Percentiles rank a stretch among this genome's conserved stretches.
phyloP scores from a whole-genome alignment of 371 early-diverging fungal species.

The Mucor velutinosus region DNA sequence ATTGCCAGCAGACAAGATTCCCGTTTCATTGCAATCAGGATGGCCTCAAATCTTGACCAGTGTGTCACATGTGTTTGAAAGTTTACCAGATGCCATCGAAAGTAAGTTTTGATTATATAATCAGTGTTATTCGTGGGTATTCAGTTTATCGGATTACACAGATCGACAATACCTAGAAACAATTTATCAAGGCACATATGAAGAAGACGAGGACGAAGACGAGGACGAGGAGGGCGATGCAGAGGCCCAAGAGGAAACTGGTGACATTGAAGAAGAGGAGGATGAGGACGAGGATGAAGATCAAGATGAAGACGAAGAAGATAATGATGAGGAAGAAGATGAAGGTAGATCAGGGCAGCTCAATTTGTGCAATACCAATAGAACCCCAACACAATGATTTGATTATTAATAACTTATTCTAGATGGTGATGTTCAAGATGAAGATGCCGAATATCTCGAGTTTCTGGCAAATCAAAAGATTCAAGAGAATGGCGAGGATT shows the following conservation, averaged over 20 bases:
- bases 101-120: constrained; percentile 47
- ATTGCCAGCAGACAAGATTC: constrained; percentile 71
- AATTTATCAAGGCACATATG: constrained; percentile 63
- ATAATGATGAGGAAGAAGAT: constrained; percentile 39
- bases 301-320: constrained; percentile 36
- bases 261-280: constrained; percentile 45
- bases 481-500: constrained; percentile 54
- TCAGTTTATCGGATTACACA: constrained; percentile 12
- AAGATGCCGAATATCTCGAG: constrained; percentile 67
- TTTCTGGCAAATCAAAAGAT: constrained; percentile 64
- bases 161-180: constrained; percentile 69
- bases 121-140: not conserved
- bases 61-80: constrained; percentile 71
- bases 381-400: not conserved
- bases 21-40: constrained; percentile 67
- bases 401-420: constrained; percentile 2
- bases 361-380: not conserved
- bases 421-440: constrained; percentile 63
- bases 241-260: constrained; percentile 38
- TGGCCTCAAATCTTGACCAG: constrained; percentile 75
- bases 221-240: constrained; percentile 50
- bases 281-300: constrained; percentile 51
- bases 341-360: constrained; percentile 18
- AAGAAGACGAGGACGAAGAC: constrained; percentile 59
- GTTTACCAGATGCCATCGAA: constrained; percentile 81